Evolutionary conservation across 306 rosid genomes (phyloP), one percentile per base, ranked within the genome.

Genomic region (Cicer chorassanicum): DNA sequence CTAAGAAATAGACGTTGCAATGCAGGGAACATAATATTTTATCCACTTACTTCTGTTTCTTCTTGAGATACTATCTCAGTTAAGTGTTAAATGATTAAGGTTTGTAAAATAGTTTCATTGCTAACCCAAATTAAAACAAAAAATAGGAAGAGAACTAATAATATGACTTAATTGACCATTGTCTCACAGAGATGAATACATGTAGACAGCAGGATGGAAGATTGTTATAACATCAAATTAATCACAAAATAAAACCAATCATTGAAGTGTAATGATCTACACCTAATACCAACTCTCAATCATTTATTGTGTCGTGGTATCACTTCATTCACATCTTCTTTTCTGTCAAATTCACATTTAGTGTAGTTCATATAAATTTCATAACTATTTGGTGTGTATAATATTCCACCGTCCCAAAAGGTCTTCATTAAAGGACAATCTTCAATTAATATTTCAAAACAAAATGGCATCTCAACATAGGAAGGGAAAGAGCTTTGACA

Each of bases 261-360:
- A 45, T 0, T 45, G 50, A 9, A 4, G 11, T 45, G 7, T 14
- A 14, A 50, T 50, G 6, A 50, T n/a, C 14, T 19, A 49, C n/a
- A 49, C 18, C 9, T 49, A 6, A 46, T 5, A 46, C 53, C 53
- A 46, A 12, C 54, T 1, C 56, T 6, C 7, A 1, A 50, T 50
- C 19, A 50, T 50, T 50, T 14, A 50, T 6, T n/a, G 13, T 46
- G 14, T 12, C 51, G 51, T 6, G 1, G 51, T 11, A 51, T 51
- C 10, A 14, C 57, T 6, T 14, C 57, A 9, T 44, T 50, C 19
- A 50, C 56, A 50, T 6, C 57, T 51, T 51, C 21, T 21, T 21
- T 1, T 2, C 1, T 2, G 0, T 2, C 0, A 0, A 4, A 51
- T 0, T 6, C 2, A 1, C 1, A 15, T 0, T 1, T 1, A 1